Evolutionary conservation across 1,284 basidiomycete genomes (phyloP), one percentile per base, ranked within the genome.

Genomic region (Ceratobasidium sp.): DNA sequence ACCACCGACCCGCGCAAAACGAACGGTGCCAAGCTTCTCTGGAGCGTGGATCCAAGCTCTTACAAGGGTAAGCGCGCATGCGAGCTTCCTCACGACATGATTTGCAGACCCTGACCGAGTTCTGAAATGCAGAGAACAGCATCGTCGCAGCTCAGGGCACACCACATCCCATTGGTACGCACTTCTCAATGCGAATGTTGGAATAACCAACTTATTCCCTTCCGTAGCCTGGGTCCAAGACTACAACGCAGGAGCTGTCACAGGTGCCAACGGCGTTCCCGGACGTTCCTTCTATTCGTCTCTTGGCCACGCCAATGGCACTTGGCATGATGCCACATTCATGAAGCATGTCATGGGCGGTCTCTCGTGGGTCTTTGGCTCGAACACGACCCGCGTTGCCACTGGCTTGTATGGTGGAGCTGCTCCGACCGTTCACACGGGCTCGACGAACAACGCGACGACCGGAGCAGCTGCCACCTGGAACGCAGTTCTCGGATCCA

Each of bases 281-380:
- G 92, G 92, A 14, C 85, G 92, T 45, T 91, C 89, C 74, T 94
- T 91, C 81, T 94, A 92, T 79, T 93, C 92, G 0, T 88, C 88
- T 72, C 83, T 94, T 1, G 92, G 92, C 1, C 92, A 94, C 78
- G 74, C 78, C 48, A 80, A 80, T 69, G 77, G 78, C 18, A 83
- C 76, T 0, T 83, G 82, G 81, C 75, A 79, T 62, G 75, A 83
- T 69, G 74, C 78, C 30, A 78, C 77, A 5, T 84, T 83, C 77
- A 77, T 80, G 30, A 75, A 77, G 41, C 84, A 85, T 75, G 74
- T 85, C 53, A 78, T 83, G 74, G 79, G 77, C 23, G 84, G 84
- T 10, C 78, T 85, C 16, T 78, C 73, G 3, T 85, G 84, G 84
- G 80, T 82, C 14, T 48, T 70, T 26, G 53, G 39, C 12, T 70